Base-by-base conservation (phyloP, 352 stramenopile species). In the Pseudoperonospora humuli region DNA sequence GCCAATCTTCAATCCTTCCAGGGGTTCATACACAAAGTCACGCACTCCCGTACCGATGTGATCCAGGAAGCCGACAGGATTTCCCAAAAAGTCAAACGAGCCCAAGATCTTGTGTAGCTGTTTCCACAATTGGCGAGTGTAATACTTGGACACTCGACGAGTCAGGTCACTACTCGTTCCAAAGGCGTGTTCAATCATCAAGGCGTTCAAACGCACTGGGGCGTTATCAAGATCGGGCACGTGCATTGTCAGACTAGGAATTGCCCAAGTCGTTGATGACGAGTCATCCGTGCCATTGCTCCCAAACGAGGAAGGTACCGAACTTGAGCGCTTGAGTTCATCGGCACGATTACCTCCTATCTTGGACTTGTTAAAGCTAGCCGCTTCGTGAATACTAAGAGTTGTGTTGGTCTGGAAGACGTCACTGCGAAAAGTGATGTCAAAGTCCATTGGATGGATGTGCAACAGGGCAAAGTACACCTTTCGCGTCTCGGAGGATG, bases 21-120 rank as follows among this genome's bases (percentile, higher is more conserved):
- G 77, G 13, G 94, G 93, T 55, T 98, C 94, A 54, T 98, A 97
- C 35, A 98, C 96, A 50, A 98, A 98, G 50, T 97, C 89, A 33
- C 88, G 75, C 27, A 98, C 90, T 34, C 93, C 94, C 18, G 86
- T 97, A 29, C 94, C 94, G 54, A 98, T 87, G 50, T 98, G 96
- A 19, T 95, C 86, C 37, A 98, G 58, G 39, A 95, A 86, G 0
- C 82, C 82, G 10, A 93, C 83, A 10, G 81, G 80, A 31, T 93
- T 93, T 29, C 84, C 85, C 11, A 95, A 50, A 21, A 95, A 90
- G 56, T 95, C 85, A 35, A 93, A 91, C 10, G 79, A 91, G 1
- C 85, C 81, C 9, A 95, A 48, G 42, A 95, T 80, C 29, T 91
- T 92, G 60, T 93, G 81, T 3, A 95, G 61, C 39, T 95, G 85